Conservation (phyloP, 2,329 filamentous ascomycete genomes). For the Cercospora citrullina region DNA sequence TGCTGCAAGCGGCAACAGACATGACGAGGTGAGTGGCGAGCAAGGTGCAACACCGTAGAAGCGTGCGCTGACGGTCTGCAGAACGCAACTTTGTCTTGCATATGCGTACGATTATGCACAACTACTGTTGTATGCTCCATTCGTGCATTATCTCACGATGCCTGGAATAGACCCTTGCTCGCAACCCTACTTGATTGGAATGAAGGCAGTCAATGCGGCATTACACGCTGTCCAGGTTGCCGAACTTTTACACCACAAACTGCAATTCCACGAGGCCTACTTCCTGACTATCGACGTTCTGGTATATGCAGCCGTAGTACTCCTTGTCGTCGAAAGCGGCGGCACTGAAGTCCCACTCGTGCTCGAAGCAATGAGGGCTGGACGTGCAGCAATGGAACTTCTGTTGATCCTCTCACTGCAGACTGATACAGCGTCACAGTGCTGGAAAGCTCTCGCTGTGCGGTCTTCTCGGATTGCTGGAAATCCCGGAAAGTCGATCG, state of each 20-base stretch:
- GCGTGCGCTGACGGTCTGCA: slow-evolving; percentile 12
- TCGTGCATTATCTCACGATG: slow-evolving; percentile 22
- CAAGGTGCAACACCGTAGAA: not conserved
- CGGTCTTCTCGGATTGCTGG: not conserved
- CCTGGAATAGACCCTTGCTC: not conserved
- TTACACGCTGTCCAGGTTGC: slow-evolving; percentile 21
- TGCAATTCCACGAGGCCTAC: slow-evolving; percentile 23
- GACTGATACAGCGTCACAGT: slow-evolving; percentile 19
- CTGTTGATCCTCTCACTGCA: slow-evolving; percentile 19
- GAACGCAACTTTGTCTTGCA: slow-evolving; percentile 22
- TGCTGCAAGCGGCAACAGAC: slow-evolving; percentile 17
- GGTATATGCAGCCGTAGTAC: slow-evolving; percentile 21
- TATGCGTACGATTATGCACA: slow-evolving; percentile 23
- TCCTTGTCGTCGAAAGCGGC: slow-evolving; percentile 20
- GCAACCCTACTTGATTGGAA: slow-evolving; percentile 12
- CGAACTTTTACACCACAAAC: slow-evolving; percentile 21
- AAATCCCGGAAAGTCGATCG: not conserved
- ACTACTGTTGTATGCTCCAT: slow-evolving; percentile 24
- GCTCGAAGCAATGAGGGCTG: slow-evolving; percentile 15
- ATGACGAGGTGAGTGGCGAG: slow-evolving; percentile 20
- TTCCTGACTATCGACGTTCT: slow-evolving; percentile 23
- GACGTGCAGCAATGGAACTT: slow-evolving; percentile 20
- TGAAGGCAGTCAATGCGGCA: slow-evolving; percentile 20
- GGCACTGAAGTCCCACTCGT: slow-evolving; percentile 13
- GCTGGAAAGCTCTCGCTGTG: slow-evolving; percentile 22